Base-by-base conservation (phyloP, 345 rosid genomes). In the Eucalyptus dawsonii region DNA sequence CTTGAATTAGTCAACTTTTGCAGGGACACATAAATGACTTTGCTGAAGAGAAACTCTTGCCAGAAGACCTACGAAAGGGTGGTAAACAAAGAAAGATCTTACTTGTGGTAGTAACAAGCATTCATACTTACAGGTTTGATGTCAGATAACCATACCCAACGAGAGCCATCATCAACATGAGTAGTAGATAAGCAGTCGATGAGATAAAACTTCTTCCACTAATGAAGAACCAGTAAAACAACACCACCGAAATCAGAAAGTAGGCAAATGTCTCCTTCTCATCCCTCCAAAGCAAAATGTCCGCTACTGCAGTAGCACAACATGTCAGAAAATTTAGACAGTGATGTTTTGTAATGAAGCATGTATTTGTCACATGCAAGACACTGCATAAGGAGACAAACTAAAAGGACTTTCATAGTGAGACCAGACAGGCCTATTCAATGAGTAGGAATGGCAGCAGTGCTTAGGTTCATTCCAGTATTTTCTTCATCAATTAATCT, bases 231-330 rank as follows among this genome's bases (percentile, higher is more conserved):
- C 98, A 97, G 93, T 94, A 95, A 88, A 94, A 97, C 89, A 94
- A 87, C 89, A 94, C 34, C 92, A 90, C 92, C 90, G 94, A 91
- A 15, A 90, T 37, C 86, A 96, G 89, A 87, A 97, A 96, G 92
- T 90, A 96, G 14, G 93, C 86, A 81, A 96, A 95, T 88, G 99
- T 94, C 92, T 90, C 91, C 95, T 94, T 97, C 95, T 96, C 96
- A 90, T 97, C 96, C 94, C 98, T 96, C 99, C 99, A 97, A 47
- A 97, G 96, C 88, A 96, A 95, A 91, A 97, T 91, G 86, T 95
- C 95, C 34, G 98, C 96, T 93, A 95, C 99, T 97, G 98, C 94
- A 87, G 44, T 19, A 53, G 88, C 67, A 86, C 54, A 11, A 86
- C 25, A 86, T 12, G 45, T 87, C 60, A 19, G 31, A 76, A 40